Percentiles rank a stretch among this genome's conserved stretches.
Conservation (phyloP, 768 basidiomycete species). For the Trametes sanguinea region DNA sequence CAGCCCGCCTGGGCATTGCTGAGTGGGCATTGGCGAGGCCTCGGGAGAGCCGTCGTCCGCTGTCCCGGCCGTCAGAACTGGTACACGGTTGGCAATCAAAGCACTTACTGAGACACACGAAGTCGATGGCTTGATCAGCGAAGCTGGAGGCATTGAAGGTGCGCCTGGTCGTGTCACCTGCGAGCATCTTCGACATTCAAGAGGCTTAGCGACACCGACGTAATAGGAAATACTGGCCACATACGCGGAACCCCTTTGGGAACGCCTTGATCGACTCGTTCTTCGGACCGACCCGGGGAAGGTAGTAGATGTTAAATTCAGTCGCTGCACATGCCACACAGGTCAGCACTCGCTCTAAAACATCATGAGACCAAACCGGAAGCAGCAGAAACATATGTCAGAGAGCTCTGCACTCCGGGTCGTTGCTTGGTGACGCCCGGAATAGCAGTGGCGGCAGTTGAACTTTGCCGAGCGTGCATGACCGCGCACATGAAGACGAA, state of each 20-base stretch:
- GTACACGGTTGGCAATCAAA: not conserved
- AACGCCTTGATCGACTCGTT: slow-evolving; percentile 26
- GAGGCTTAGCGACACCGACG: not conserved
- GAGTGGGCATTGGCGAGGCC: slow-evolving; percentile 19
- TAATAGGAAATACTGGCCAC: not conserved
- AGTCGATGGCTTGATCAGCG: slow-evolving; percentile 36
- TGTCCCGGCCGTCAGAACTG: slow-evolving; percentile 22
- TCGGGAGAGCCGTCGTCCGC: slow-evolving; percentile 24
- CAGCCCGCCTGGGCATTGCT: slow-evolving; percentile 31
- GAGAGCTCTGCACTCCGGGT: too few relatives aligned
- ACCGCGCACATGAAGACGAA: not conserved
- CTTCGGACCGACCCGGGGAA: slow-evolving; percentile 24
- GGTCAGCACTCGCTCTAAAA: not conserved
- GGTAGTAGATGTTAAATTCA: slow-evolving; percentile 29
- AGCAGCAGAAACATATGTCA: too few relatives aligned
- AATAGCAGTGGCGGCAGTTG: too few relatives aligned
- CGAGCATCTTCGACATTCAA: slow-evolving; percentile 26
- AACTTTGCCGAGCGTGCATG: too few relatives aligned
- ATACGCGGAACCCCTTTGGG: slow-evolving; percentile 28
- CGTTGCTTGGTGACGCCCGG: too few relatives aligned
- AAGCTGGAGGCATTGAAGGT: slow-evolving; percentile 34
- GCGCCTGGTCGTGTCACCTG: slow-evolving; percentile 32
- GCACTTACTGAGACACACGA: slow-evolving; percentile 31
- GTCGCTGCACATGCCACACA: not conserved
- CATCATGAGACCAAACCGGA: not conserved